Evolutionary conservation across 129 eudicot species (phyloP), one percentile per base, ranked within the genome.

Genomic region (Rutidosis leptorrhynchoides): DNA sequence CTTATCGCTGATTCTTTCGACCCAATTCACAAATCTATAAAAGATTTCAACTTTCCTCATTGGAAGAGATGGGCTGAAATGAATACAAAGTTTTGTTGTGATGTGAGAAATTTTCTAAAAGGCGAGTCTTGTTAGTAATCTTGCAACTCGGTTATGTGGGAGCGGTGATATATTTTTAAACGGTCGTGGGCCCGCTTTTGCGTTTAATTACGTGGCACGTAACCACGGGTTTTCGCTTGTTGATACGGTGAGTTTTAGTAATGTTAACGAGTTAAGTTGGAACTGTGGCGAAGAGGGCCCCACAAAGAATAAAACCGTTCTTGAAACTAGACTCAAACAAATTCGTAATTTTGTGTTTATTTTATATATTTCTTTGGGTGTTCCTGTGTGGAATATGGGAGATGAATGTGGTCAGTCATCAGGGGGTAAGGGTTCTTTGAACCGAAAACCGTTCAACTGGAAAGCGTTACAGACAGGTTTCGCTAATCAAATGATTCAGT

Each of bases 21-120:
- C 68, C 95, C 95, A 15, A 40, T 63, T 54, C 72, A 30, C 28
- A 64, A 63, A 62, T 56, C 72, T 3, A 9, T 84, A 6, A 83
- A 77, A 59, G 85, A 83, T 35, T 67, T 75, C 37, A 57, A 40
- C 9, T 94, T 94, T 76, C 99, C 99, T 28, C 99, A 94, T 62
- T 94, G 99, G 99, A 89, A 79, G 76, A 89, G 83, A 77, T 94
- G 97, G 97, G 97, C 97, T n/a, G 97, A 94, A 81, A 81, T 94
- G 70, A 94, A 89, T 64, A 6, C 81, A 2, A 78, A 69, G 3
- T 94, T 89, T 58, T 82, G 93, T 43, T 58, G 17, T 20, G 94
- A 84, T 27, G 79, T 79, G 30, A 81, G 94, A 74, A 84, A 84
- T 55, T 89, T 71, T 74, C 60, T 94, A 28, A 81, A 84, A 71